phyloP scores from a whole-genome alignment of 1,139 yeast genomes.

The Blastobotrys arbuscula region DNA sequence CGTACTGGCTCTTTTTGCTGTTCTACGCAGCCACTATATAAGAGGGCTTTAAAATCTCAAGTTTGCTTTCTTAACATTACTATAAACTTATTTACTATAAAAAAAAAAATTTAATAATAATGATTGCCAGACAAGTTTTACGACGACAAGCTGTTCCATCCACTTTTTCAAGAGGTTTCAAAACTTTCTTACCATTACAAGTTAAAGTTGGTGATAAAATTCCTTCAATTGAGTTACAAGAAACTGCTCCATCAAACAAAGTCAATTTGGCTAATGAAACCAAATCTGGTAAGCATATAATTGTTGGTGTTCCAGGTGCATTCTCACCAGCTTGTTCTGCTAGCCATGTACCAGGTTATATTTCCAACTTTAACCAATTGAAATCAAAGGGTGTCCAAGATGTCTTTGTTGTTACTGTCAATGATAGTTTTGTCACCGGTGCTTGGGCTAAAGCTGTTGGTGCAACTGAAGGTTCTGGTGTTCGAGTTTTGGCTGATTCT shows the following conservation, averaged over 20 bases:
- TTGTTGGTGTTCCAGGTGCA: slow-evolving; percentile 89
- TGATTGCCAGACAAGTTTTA: slow-evolving; percentile 1
- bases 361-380: slow-evolving; percentile 47
- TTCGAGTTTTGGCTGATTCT: slow-evolving; percentile 66
- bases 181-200: slow-evolving; percentile 23
- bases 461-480: slow-evolving; percentile 19
- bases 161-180: slow-evolving; percentile 23
- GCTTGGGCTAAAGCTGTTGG: slow-evolving; percentile 62
- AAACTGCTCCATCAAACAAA: slow-evolving; percentile 62
- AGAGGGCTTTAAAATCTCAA: no score
- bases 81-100: neutral
- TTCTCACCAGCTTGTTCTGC: slow-evolving; percentile 83
- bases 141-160: neutral
- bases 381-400: slow-evolving; percentile 56
- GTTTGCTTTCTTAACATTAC: neutral
- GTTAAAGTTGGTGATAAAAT: slow-evolving; percentile 39
- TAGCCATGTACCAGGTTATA: slow-evolving; percentile 73
- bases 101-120: neutral
- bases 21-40: no score
- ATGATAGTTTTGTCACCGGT: slow-evolving; percentile 78
- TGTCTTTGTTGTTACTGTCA: slow-evolving; percentile 68
- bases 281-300: slow-evolving; percentile 47
- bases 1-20: no score
- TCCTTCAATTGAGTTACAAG: slow-evolving; percentile 53
- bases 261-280: slow-evolving; percentile 53